Evolutionary conservation across 768 basidiomycete species (phyloP), one percentile per base, ranked within the genome.

Genomic region (Tricholoma saponaceum): DNA sequence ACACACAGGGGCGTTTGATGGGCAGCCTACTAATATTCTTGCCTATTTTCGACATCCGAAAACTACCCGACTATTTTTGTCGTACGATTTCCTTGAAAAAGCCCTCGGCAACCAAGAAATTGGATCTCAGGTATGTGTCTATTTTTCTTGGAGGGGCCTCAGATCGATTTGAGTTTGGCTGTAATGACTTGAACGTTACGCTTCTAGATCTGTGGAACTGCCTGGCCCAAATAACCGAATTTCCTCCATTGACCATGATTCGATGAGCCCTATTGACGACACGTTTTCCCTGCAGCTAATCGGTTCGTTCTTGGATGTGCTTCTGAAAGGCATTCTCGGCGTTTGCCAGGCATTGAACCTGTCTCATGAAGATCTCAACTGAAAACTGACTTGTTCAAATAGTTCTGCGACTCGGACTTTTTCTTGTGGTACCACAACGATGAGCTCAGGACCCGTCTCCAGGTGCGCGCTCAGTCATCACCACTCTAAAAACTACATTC

Each of bases 361-460:
- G 20, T 18, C 14, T 37, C 14, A 16, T 26, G 41, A 10, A 0
- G 25, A 14, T 13, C 4, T n/a, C 5, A 3, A 10, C 3, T 37
- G 8, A 20, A 25, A 10, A 23, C 44, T 53, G 10, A 26, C 18
- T 13, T 35, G 44, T 18, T 16, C 26, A 25, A 1, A 9, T 39
- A 74, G 69, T 71, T 74, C 26, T 57, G 63, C 28, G 64, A 63
- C n/a, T n/a, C n/a, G n/a, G n/a, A n/a, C 46, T 74, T 72, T 57
- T 62, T 60, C 12, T 46, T 53, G n/a, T 65, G 62, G 55, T 65
- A 71, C 39, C 49, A 51, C 20, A 66, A 68, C 14, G 71, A 72
- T 51, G 62, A 63, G 5, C 5, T 41, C 1, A 44, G 49, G 16
- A 54, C 68, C 23, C 61, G 60, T 25, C 46, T 71, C 6, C 32